These are phyloP conservation scores for Mrakia blollopis DNA, from an alignment of 768 basidiomycete genomes.

Conservation along the genomic window DNA sequence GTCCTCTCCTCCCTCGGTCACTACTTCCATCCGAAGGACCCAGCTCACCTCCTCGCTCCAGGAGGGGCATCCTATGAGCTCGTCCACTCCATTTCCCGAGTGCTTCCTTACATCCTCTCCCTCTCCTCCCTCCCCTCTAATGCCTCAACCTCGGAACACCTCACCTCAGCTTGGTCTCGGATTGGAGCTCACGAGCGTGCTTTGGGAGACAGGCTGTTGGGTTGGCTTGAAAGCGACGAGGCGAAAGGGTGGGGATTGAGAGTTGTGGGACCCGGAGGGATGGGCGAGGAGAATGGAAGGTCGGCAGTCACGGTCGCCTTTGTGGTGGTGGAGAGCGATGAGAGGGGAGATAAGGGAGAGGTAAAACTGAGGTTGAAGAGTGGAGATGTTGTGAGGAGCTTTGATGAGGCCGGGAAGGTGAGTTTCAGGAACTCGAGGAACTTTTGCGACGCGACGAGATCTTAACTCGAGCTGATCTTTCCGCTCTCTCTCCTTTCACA, in stretches of 20 bases:
- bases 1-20: slow-evolving; percentile 59
- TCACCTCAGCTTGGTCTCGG: slow-evolving; percentile 55
- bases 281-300: slow-evolving; percentile 40
- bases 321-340: slow-evolving; percentile 50
- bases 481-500: slow-evolving; percentile 38
- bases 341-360: slow-evolving; percentile 12
- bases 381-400: slow-evolving; percentile 58
- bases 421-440: no score
- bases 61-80: slow-evolving; percentile 73
- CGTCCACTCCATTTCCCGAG: slow-evolving; percentile 57
- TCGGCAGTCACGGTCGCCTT: slow-evolving; percentile 65
- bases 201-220: slow-evolving; percentile 55
- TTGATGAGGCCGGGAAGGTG: slow-evolving; percentile 62
- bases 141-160: slow-evolving; percentile 25
- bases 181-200: slow-evolving; percentile 61
- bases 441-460: not conserved
- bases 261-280: slow-evolving; percentile 59
- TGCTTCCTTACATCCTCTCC: slow-evolving; percentile 60
- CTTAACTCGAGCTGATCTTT: not conserved
- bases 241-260: slow-evolving; percentile 59
- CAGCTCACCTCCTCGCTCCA: slow-evolving; percentile 61
- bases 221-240: slow-evolving; percentile 53
- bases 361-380: slow-evolving; percentile 58
- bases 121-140: slow-evolving; percentile 41
- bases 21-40: slow-evolving; percentile 56